phyloP scores from a whole-genome alignment of 345 rosid genomes.

The Brassica juncea region DNA sequence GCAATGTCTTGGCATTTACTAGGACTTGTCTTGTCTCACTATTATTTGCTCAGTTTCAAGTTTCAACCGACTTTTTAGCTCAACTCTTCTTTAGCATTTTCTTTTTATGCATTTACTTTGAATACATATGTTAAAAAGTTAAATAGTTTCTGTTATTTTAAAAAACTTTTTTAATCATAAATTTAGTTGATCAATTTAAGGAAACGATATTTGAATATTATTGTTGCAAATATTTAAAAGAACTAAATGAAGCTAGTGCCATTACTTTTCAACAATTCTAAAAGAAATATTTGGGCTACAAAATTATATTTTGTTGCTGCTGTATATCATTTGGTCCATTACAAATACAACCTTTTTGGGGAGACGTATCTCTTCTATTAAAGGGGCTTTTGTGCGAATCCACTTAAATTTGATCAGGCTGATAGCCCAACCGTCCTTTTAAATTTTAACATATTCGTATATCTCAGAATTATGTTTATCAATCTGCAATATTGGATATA shows the following conservation, averaged over 20 bases:
- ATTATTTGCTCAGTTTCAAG: constrained; percentile 12
- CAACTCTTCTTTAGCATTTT: neutral
- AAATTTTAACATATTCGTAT: neutral
- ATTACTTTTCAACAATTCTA: too few species aligned
- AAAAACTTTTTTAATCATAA: too few species aligned
- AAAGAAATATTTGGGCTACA: neutral
- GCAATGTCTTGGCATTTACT: constrained; percentile 19
- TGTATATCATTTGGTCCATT: neutral
- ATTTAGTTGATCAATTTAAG: too few species aligned
- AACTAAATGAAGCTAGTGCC: too few species aligned
- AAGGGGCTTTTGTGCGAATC: neutral
- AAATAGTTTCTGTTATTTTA: neutral
- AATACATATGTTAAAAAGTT: neutral
- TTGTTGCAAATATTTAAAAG: too few species aligned
- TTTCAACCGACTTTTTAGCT: constrained; percentile 20
- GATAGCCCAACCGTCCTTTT: neutral
- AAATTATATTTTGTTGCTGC: neutral
- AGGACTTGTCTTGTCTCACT: constrained; percentile 22
- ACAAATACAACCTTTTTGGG: neutral
- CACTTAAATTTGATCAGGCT: neutral
- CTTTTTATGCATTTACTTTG: neutral
- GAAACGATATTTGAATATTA: too few species aligned
- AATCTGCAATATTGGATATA: neutral
- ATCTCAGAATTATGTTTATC: neutral
- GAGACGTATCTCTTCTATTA: neutral